These are phyloP conservation scores for Agrocybe praecox DNA, from an alignment of 768 basidiomycete genomes.

Conservation along the genomic window DNA sequence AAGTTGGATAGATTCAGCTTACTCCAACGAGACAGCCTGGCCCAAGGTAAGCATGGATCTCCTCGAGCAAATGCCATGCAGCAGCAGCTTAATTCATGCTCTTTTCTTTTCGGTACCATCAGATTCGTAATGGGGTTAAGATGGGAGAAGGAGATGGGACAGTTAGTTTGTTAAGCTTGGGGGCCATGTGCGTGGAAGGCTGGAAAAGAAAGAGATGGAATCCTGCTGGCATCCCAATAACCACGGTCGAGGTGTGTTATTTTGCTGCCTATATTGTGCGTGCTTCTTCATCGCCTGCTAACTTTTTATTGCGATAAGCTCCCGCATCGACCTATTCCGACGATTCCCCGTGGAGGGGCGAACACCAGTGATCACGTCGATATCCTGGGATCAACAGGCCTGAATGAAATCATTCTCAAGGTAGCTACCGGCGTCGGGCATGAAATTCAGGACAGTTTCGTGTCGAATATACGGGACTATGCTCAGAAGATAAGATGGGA, in stretches of 20 bases:
- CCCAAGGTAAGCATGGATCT: slow-evolving; percentile 50
- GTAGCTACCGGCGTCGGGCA: slow-evolving; percentile 84
- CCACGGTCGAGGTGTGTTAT: slow-evolving; percentile 77
- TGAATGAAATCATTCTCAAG: slow-evolving; percentile 92
- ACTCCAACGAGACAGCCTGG: slow-evolving; percentile 60
- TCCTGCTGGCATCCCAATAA: slow-evolving; percentile 83
- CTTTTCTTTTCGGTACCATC: not conserved
- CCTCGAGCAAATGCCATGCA: not conserved
- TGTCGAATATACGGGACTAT: slow-evolving; percentile 81
- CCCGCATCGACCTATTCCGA: slow-evolving; percentile 73
- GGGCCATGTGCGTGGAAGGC: slow-evolving; percentile 96
- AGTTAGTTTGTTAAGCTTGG: slow-evolving; percentile 80
- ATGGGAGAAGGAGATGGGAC: slow-evolving; percentile 97
- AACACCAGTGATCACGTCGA: slow-evolving; percentile 93
- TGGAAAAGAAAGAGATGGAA: slow-evolving; percentile 93
- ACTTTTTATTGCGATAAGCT: slow-evolving; percentile 46
- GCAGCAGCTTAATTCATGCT: no score
- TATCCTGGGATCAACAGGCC: slow-evolving; percentile 71
- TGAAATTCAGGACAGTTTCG: slow-evolving; percentile 68
- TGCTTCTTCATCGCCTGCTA: slow-evolving; percentile 1
- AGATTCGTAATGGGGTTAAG: slow-evolving; percentile 84
- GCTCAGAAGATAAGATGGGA: slow-evolving; percentile 80
- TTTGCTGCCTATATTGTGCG: not conserved
- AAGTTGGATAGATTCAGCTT: slow-evolving; percentile 86
- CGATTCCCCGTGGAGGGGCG: slow-evolving; percentile 86